Conservation (phyloP, 441 rosid species). For the Eutrema salsugineum region DNA sequence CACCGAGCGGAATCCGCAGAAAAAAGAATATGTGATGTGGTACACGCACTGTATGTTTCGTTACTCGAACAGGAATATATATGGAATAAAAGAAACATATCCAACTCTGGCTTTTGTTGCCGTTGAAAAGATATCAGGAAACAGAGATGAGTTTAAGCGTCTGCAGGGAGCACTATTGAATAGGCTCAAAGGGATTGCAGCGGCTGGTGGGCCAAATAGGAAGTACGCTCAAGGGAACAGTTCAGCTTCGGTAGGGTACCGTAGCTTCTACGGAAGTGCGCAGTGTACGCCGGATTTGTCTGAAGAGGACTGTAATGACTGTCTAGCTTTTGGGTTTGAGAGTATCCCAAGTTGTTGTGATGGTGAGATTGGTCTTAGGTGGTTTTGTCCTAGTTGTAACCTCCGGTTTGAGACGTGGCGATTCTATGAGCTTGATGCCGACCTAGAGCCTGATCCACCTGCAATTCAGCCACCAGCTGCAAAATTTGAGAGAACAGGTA, state of each 20-base stretch:
- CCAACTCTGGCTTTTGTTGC: background rate
- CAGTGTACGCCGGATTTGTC: constrained; percentile 1
- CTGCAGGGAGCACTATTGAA: constrained; percentile 12
- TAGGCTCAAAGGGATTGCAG: constrained; percentile 15
- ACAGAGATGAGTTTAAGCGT: constrained; percentile 15
- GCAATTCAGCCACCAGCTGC: background rate
- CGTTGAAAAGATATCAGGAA: background rate
- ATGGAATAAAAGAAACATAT: background rate
- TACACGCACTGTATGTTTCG: constrained; percentile 42
- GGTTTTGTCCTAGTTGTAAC: background rate
- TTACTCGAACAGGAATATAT: constrained; percentile 32
- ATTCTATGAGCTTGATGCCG: background rate
- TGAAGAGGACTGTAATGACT: background rate
- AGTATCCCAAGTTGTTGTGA: background rate
- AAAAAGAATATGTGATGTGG: constrained; percentile 35
- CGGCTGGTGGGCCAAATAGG: constrained; percentile 27
- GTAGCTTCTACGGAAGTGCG: background rate
- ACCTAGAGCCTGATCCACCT: constrained; percentile 5
- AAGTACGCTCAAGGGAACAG: constrained; percentile 34
- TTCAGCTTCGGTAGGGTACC: background rate
- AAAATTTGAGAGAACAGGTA: background rate
- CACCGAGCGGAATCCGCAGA: constrained; percentile 21
- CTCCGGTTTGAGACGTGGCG: background rate
- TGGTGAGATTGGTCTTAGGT: background rate
- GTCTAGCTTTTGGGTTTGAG: background rate